Conservation (phyloP, 1,139 yeast genomes). For the Candida sp. region DNA sequence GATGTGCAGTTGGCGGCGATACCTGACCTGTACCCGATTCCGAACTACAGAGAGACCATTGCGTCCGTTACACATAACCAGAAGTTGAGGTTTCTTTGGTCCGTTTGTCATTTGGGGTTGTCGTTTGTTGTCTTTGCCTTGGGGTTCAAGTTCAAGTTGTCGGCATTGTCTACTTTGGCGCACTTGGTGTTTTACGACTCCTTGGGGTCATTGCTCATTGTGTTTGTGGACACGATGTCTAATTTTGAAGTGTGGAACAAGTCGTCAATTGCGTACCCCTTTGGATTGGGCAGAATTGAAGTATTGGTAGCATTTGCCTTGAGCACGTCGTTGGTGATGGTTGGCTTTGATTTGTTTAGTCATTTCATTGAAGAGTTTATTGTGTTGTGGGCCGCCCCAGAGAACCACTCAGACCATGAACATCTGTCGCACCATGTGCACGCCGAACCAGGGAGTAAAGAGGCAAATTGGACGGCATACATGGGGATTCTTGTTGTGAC, state of each 20-base stretch:
- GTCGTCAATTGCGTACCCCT: constrained; percentile 85
- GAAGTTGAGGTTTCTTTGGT: constrained; percentile 63
- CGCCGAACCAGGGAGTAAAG: constrained; percentile 36
- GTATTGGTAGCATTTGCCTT: constrained; percentile 89
- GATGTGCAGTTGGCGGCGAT: constrained; percentile 65
- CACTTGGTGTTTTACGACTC: constrained; percentile 91
- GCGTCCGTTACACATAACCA: constrained; percentile 60
- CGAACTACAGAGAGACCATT: constrained; percentile 66
- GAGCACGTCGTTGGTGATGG: constrained; percentile 84
- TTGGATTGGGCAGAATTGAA: constrained; percentile 89
- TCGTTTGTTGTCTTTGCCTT: constrained; percentile 62
- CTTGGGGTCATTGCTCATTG: constrained; percentile 72
- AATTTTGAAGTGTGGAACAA: constrained; percentile 93
- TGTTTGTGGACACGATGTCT: constrained; percentile 77
- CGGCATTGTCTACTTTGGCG: constrained; percentile 78
- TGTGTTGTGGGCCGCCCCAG: constrained; percentile 49
- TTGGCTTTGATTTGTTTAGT: constrained; percentile 86
- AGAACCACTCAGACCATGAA: constrained; percentile 28
- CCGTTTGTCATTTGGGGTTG: constrained; percentile 59
- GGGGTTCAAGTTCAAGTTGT: constrained; percentile 60
- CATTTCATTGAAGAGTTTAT: constrained; percentile 83
- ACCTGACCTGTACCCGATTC: constrained; percentile 83
- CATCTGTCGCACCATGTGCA: constrained; percentile 59
- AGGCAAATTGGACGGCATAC: constrained; percentile 37
- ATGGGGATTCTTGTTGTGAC: constrained; percentile 31